Evolutionary conservation across 768 basidiomycete species (phyloP).

Genomic region (Dendrothele bispora): DNA sequence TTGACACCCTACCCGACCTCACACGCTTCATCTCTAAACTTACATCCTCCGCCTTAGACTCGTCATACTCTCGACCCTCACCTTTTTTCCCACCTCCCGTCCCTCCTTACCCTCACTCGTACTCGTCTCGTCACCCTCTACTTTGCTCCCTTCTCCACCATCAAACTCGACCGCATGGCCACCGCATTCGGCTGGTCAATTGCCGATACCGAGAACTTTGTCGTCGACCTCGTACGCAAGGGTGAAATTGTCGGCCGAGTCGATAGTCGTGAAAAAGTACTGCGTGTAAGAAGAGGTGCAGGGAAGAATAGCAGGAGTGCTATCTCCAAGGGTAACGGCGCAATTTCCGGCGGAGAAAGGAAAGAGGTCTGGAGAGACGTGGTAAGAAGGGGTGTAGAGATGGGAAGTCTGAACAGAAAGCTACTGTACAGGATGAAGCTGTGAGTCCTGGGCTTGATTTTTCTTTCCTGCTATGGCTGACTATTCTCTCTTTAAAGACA

Average conservation of each 20-base stretch:
- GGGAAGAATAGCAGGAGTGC: constrained; percentile 75
- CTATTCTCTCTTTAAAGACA: constrained; percentile 45
- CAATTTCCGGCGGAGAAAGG: no score
- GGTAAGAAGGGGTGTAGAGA: constrained; percentile 68
- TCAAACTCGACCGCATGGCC: constrained; percentile 48
- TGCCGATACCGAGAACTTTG: constrained; percentile 47
- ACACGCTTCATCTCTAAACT: no score
- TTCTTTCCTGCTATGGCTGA: background rate
- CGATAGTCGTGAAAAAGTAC: constrained; percentile 88
- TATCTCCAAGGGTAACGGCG: constrained; percentile 72
- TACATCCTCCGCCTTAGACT: no score
- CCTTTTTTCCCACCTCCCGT: constrained; percentile 63
- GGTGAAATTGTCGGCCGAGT: constrained; percentile 82
- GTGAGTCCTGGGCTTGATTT: constrained; percentile 47
- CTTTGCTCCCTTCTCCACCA: constrained; percentile 64
- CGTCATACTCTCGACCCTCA: constrained; percentile 80
- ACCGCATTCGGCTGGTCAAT: constrained; percentile 54
- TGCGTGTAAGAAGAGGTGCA: constrained; percentile 81
- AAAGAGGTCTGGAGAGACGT: no score
- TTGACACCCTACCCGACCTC: background rate
- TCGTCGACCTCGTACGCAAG: constrained; percentile 75
- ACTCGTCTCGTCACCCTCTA: constrained; percentile 55
- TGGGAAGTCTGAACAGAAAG: constrained; percentile 73
- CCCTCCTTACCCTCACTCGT: constrained; percentile 68
- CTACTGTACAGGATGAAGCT: constrained; percentile 80